Evolutionary conservation across 306 rosid species (phyloP), one percentile per base, ranked within the genome.

Genomic region (Pyrus pyrifolia): DNA sequence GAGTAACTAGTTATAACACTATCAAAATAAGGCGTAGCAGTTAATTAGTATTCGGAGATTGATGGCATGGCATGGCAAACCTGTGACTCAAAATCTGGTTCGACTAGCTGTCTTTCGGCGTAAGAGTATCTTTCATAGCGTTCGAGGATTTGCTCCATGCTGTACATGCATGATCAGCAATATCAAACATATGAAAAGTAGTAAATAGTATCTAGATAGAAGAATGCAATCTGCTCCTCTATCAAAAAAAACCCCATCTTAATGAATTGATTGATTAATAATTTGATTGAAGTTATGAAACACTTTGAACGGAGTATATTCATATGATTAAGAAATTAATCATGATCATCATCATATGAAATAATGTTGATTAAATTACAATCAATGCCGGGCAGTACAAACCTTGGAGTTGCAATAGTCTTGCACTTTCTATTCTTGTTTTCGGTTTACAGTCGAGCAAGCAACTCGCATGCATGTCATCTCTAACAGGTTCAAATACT

Each of bases 71-170:
- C 55, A 51, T 51, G 64, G 67, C 38, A 61, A 64, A 88, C 96
- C 92, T 89, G 89, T 4, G 88, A 42, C 68, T 85, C 90, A 58
- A 84, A 61, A 74, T 88, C 83, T 76, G 86, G 76, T 73, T 62
- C 83, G 0, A 18, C 73, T 19, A 83, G 83, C 67, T 84, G 92
- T 59, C 79, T 88, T 62, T 89, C 97, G 29, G 90, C 83, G 22
- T 79, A 89, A 8, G 88, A 84, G 81, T 89, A 91, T 80, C 96
- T 85, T 75, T 91, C 98, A 49, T 91, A 90, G 74, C 97, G 96
- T 67, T 93, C 98, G 40, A 93, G 93, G 66, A 89, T 91, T 82
- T 83, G 86, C 87, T 91, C 98, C 98, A 93, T 93, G 87, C 93
- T 91, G 87, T 73, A 19, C 21, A 51, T 51, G 3, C 55, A 49